Evolutionary conservation across 2,329 filamentous ascomycete species (phyloP).

Genomic region (Colletotrichum theobromicola): DNA sequence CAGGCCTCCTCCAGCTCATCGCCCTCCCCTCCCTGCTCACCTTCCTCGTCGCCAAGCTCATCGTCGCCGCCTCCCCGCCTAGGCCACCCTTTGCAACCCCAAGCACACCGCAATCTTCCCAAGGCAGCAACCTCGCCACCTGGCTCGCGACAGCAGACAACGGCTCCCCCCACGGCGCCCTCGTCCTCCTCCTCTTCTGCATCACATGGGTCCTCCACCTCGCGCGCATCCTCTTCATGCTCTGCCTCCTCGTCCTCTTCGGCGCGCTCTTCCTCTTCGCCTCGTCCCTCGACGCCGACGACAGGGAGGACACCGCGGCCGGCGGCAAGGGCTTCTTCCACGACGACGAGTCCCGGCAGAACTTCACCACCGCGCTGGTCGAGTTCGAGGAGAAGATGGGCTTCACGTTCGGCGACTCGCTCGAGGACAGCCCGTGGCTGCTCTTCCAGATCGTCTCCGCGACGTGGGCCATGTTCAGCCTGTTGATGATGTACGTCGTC

Average conservation of each 20-base stretch:
- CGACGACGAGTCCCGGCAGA: not conserved
- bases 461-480: not conserved
- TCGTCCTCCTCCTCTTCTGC: slow-evolving; percentile 9
- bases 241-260: not conserved
- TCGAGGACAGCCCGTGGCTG: not conserved
- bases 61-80: not conserved
- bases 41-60: slow-evolving; percentile 13
- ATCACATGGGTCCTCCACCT: slow-evolving; percentile 8
- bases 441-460: not conserved
- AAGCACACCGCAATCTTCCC: not conserved
- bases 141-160: slow-evolving; percentile 15
- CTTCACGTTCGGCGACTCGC: not conserved
- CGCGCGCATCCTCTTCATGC: slow-evolving; percentile 3
- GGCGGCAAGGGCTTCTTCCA: not conserved
- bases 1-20: slow-evolving; percentile 10
- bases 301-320: not conserved
- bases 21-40: slow-evolving; percentile 14
- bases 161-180: slow-evolving; percentile 17
- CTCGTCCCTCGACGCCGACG: not conserved
- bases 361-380: not conserved
- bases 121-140: not conserved
- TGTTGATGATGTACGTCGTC: not conserved
- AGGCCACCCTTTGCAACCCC: not conserved
- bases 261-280: slow-evolving; percentile 1
- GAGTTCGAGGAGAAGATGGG: slow-evolving; percentile 2